These are phyloP conservation scores for Pleurotus cornucopiae DNA, from an alignment of 768 basidiomycete genomes.

Conservation along the genomic window DNA sequence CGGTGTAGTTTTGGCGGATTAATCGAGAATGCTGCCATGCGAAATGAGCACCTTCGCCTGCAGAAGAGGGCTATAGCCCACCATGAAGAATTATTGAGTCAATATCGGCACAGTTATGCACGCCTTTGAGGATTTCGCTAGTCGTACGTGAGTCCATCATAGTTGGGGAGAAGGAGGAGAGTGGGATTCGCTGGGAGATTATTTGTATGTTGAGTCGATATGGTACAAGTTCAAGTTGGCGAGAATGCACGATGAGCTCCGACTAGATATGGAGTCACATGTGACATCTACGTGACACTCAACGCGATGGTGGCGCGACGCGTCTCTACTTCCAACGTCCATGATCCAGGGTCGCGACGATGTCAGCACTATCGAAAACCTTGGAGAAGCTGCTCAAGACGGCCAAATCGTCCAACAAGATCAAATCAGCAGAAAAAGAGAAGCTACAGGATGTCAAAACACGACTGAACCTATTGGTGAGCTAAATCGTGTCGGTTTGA, in stretches of 20 bases:
- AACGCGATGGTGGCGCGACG: not conserved
- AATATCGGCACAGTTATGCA: not conserved
- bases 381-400: not conserved
- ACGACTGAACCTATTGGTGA: not conserved
- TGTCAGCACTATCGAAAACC: not conserved
- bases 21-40: not conserved
- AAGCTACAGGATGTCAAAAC: not conserved
- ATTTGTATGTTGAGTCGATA: not conserved
- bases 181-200: not conserved
- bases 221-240: too few relatives aligned
- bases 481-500: not conserved
- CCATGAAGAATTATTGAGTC: slow-evolving; percentile 1
- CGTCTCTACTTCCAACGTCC: slow-evolving; percentile 5
- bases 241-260: too few relatives aligned
- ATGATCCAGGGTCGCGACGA: not conserved
- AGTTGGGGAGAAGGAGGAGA: not conserved
- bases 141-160: not conserved
- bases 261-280: not conserved
- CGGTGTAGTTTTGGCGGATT: not conserved
- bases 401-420: not conserved
- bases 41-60: not conserved
- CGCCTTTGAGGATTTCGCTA: not conserved
- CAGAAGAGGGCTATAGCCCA: not conserved
- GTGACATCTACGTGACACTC: not conserved
- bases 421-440: not conserved